Evolutionary conservation across 306 rosid genomes (phyloP).

Genomic region (Biancaea sappan): DNA sequence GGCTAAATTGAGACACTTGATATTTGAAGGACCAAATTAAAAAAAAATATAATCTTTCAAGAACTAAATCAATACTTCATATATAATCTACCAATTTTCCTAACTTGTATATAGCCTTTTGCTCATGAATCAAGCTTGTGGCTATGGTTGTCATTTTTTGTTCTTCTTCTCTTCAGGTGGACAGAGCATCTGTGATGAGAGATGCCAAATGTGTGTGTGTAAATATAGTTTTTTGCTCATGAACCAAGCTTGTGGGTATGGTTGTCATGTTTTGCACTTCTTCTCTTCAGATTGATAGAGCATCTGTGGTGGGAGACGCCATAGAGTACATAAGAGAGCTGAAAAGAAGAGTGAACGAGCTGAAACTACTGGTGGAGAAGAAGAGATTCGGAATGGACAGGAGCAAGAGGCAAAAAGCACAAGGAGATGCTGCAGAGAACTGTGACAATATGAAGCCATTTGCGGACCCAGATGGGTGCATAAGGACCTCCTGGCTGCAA

Average conservation of each 20-base stretch:
- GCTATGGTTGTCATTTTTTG: neutral
- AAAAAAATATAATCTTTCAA: too few species aligned
- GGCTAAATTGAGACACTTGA: too few species aligned
- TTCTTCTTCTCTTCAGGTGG: slow-evolving; percentile 36
- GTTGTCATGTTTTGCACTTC: neutral
- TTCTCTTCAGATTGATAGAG: slow-evolving; percentile 64
- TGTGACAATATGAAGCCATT: slow-evolving; percentile 66
- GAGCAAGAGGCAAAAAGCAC: slow-evolving; percentile 63
- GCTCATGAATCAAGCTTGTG: slow-evolving; percentile 20
- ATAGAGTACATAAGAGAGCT: slow-evolving; percentile 77
- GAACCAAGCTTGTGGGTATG: slow-evolving; percentile 17
- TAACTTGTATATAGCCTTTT: neutral
- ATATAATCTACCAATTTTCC: neutral
- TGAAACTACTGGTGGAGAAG: slow-evolving; percentile 74
- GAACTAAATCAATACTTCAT: too few species aligned
- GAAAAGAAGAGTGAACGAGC: slow-evolving; percentile 68
- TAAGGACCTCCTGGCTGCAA: slow-evolving; percentile 96
- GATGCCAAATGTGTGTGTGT: slow-evolving; percentile 49
- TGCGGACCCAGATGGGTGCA: slow-evolving; percentile 58
- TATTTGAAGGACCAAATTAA: too few species aligned
- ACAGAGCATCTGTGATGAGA: slow-evolving; percentile 83
- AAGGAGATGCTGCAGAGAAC: slow-evolving; percentile 60
- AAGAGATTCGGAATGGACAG: slow-evolving; percentile 71
- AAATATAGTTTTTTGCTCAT: neutral
- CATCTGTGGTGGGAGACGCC: slow-evolving; percentile 90